Percentiles rank a stretch among this genome's conserved stretches.
Evolutionary conservation across 1,284 basidiomycete species (phyloP).

Genomic region (Chalciporus sp.): DNA sequence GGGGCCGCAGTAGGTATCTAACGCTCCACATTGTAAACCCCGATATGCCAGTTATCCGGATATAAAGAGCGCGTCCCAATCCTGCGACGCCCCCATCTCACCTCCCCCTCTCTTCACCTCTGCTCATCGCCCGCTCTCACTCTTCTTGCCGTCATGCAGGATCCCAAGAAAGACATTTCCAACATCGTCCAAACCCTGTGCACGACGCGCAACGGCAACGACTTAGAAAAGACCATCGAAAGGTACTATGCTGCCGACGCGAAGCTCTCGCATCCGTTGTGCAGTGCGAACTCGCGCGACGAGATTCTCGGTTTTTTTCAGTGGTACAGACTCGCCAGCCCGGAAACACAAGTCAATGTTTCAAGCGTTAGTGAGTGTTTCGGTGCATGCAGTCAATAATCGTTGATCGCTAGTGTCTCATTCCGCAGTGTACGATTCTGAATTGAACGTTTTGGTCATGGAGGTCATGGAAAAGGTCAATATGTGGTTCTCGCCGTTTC

Average conservation of each 20-base stretch:
- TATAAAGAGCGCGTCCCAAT: conserved; percentile 19
- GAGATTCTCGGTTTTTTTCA: conserved; percentile 33
- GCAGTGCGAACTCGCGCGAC: conserved; percentile 26
- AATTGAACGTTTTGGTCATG: conserved; percentile 25
- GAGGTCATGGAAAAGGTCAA: conserved; percentile 27
- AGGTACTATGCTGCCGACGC: conserved; percentile 25
- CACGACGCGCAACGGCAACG: conserved; percentile 21
- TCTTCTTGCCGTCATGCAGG: conserved; percentile 24
- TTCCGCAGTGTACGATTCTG: conserved; percentile 28
- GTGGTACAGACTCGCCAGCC: conserved; percentile 33
- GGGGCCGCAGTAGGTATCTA: not conserved
- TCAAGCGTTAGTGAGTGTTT: conserved; percentile 24
- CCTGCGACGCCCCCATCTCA: not conserved
- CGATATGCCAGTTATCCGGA: not conserved
- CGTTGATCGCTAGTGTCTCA: not conserved
- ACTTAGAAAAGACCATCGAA: conserved; percentile 16
- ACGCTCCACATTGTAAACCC: not conserved
- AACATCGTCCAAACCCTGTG: conserved; percentile 25
- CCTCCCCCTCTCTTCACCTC: not conserved
- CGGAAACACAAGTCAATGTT: conserved; percentile 11
- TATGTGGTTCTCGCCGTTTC: conserved; percentile 29
- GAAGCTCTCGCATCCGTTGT: conserved; percentile 28
- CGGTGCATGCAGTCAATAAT: not conserved
- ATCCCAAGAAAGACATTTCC: conserved; percentile 32
- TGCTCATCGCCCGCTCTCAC: not conserved